Base-by-base conservation (phyloP, 1,139 yeast species). In the Zygosaccharomyces pseudobailii region DNA sequence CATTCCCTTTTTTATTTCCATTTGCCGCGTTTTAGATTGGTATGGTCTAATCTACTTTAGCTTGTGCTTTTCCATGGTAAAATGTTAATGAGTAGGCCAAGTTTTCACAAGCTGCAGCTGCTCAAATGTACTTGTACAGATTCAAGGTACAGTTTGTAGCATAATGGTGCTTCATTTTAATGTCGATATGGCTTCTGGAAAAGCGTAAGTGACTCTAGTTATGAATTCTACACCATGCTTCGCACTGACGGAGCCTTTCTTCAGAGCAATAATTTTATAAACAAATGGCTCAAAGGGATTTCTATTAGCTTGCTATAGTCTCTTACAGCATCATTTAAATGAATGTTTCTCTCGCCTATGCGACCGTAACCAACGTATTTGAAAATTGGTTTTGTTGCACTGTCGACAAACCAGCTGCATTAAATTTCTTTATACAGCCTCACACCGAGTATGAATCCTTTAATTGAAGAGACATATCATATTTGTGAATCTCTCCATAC, bases 141-240 rank as follows among this genome's bases (percentile, higher is more conserved):
- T 90, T 90, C 76, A 90, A 69, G 58, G 92, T 90, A 19, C 83
- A 85, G 48, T 87, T 84, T 54, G 97, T 97, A 72, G 92, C 97
- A 63, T 80, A 89, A 56, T 79, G 82, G n/a, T 73, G 59, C 70
- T 90, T 90, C 58, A 90, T 70, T 40, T 72, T 66, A 52, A 92
- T 78, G 66, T 87, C 89, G 42, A 71, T 71, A 6, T 76, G 80
- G 55, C 79, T 79, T 73, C 88, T 90, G 53, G 95, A 79, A 71
- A 90, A 90, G 8, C 84, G 84, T 56, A 90, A 76, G 66, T 86
- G 90, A 62, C 86, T 84, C 59, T 85, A 87, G 82, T 92, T 92
- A 63, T 90, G 96, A 92, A 87, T 1, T 97, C 98, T 52, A 92
- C 75, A 4, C 98, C 98, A 67, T 92, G 98, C 68, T 92, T 97